Percentiles rank a stretch among this genome's conserved stretches.
These are phyloP conservation scores for Fusarium brevicatenulatum DNA, from an alignment of 2,329 filamentous ascomycete species.

Conservation along the genomic window DNA sequence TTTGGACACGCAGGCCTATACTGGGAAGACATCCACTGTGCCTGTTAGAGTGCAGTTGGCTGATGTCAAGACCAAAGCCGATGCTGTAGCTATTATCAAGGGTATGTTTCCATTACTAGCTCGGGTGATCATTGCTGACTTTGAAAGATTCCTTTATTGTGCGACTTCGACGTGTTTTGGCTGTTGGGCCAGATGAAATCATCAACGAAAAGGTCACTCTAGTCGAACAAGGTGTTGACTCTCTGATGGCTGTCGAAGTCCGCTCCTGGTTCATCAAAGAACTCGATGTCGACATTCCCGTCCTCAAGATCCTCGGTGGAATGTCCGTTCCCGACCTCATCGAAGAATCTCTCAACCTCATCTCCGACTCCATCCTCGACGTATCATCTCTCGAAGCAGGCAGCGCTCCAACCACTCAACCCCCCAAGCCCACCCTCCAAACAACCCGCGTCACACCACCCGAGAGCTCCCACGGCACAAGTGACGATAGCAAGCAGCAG, in stretches of 20 bases:
- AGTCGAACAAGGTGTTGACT: neutral
- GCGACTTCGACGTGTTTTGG: neutral
- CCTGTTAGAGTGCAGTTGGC: neutral
- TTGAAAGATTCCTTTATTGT: accelerated
- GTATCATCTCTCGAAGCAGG: neutral
- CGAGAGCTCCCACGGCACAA: neutral
- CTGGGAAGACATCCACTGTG: neutral
- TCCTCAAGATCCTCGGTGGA: constrained; percentile 51
- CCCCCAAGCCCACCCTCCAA: accelerated
- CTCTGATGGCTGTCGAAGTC: constrained; percentile 40
- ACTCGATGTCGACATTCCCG: constrained; percentile 55
- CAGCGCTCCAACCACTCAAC: neutral
- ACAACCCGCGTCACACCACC: neutral
- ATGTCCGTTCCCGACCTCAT: neutral
- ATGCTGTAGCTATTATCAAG: neutral
- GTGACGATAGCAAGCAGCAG: neutral
- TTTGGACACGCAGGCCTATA: neutral
- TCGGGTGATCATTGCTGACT: accelerated
- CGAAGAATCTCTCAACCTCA: neutral
- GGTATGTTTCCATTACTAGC: neutral
- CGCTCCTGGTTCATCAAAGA: constrained; percentile 61
- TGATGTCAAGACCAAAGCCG: neutral
- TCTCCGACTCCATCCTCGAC: neutral
- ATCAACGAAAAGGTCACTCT: neutral
- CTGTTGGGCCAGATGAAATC: neutral